Base-by-base conservation (phyloP, 2,329 filamentous ascomycete genomes). In the Diplocarpon rosae region DNA sequence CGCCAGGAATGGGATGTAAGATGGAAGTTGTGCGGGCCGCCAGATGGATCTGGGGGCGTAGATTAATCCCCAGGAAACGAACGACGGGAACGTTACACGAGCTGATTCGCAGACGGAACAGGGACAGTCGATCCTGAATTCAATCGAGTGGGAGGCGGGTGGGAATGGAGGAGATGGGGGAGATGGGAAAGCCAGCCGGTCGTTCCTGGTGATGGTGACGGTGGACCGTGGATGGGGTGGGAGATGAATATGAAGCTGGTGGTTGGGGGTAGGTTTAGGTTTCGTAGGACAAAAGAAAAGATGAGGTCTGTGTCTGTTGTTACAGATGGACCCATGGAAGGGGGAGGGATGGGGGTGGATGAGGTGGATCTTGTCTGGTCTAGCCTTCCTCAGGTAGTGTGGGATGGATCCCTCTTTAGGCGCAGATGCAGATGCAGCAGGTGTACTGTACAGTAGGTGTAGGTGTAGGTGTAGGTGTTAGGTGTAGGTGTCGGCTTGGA, bases 1-100 rank as follows among this genome's bases (percentile, higher is more conserved):
- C 31, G 48, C 43, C 49, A 55, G 54, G 55, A 53, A 56, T 52
- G 54, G 46, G 34, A 37, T 28, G 29, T 20, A 24, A 24, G 3
- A 24, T 29, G 39, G 24, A 56, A 40, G n/a, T 49, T 39, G 40
- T 43, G 47, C 44, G 47, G 45, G 44, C 45, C 44, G 36, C 31
- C 33, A 32, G 38, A 38, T 49, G 36, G 46, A 46, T 51, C 42
- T 53, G 46, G 29, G 46, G 45, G 44, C 43, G 20, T 32, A 44
- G 33, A 47, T n/a, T n/a, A 46, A 47, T 40, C 42, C 42, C 43
- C 39, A 39, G 46, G 42, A 41, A 46, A 50, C 43, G 38, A 47
- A 44, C 30, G 43, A 43, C 37, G 29, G 43, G 43, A 43, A 38
- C n/a, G n/a, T n/a, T n/a, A n/a, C n/a, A n/a, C n/a, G n/a, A n/a